phyloP scores from a whole-genome alignment of 179 eudicot species.

The Silene coronaria region DNA sequence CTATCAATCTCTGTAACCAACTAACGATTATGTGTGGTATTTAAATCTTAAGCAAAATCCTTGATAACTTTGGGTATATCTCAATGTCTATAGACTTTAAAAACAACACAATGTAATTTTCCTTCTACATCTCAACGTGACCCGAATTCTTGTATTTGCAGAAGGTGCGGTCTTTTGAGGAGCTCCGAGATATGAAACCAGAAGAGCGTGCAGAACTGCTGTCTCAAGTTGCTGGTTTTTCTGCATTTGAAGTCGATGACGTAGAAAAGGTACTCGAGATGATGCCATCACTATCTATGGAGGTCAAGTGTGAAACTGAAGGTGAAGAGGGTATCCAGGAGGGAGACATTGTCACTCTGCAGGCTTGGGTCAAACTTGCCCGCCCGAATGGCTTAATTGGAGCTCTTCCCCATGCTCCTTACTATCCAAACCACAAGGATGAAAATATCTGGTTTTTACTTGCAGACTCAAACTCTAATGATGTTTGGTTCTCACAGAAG shows the following conservation, averaged over 20 bases:
- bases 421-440: conserved; percentile 71
- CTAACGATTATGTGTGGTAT: no score
- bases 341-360: conserved; percentile 71
- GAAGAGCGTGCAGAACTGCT: conserved; percentile 62
- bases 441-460: conserved; percentile 77
- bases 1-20: no score
- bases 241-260: conserved; percentile 51
- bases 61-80: no score
- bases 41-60: no score
- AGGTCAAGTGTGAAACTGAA: conserved; percentile 75
- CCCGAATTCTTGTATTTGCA: conserved; percentile 24
- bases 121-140: conserved; percentile 13
- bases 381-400: conserved; percentile 62
- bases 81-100: not conserved
- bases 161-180: conserved; percentile 72
- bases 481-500: conserved; percentile 78
- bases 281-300: conserved; percentile 61
- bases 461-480: conserved; percentile 55
- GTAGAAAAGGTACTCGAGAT: conserved; percentile 65
- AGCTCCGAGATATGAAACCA: conserved; percentile 55
- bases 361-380: conserved; percentile 65
- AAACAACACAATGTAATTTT: not conserved
- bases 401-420: conserved; percentile 81
- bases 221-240: conserved; percentile 53
- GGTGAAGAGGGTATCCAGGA: conserved; percentile 88